phyloP scores from a whole-genome alignment of 2,329 filamentous ascomycete species.

The Emmonsia crescens region DNA sequence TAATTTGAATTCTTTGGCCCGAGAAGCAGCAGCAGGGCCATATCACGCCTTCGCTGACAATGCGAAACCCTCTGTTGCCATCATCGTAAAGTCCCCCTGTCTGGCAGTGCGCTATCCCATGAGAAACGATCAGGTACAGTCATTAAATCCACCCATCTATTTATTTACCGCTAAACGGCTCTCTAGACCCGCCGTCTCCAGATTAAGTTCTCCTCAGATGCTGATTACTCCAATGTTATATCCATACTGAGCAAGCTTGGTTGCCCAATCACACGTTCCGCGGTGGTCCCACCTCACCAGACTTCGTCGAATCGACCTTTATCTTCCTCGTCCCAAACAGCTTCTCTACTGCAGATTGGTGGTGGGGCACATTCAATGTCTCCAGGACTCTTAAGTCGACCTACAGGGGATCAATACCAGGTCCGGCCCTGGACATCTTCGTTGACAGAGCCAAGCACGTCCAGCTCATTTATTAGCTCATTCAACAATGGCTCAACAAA shows the following conservation, averaged over 20 bases:
- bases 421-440: background rate
- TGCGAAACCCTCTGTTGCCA: constrained; percentile 25
- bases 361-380: background rate
- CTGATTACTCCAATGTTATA: constrained; percentile 33
- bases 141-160: background rate
- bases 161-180: constrained; percentile 9
- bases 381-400: background rate
- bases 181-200: constrained; percentile 35
- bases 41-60: constrained; percentile 11
- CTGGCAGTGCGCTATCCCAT: constrained; percentile 36
- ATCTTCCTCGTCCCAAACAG: background rate
- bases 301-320: constrained; percentile 13
- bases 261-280: constrained; percentile 35
- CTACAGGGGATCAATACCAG: background rate
- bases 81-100: constrained; percentile 36
- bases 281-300: constrained; percentile 15
- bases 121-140: constrained; percentile 21
- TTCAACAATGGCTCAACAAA: background rate
- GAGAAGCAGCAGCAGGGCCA: constrained; percentile 16
- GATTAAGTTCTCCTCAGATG: constrained; percentile 31
- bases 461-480: background rate
- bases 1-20: constrained; percentile 26
- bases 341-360: background rate
- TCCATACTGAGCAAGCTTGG: constrained; percentile 31
- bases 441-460: background rate